Conservation (phyloP, 768 basidiomycete species). For the Calocybe gangraenosa region DNA sequence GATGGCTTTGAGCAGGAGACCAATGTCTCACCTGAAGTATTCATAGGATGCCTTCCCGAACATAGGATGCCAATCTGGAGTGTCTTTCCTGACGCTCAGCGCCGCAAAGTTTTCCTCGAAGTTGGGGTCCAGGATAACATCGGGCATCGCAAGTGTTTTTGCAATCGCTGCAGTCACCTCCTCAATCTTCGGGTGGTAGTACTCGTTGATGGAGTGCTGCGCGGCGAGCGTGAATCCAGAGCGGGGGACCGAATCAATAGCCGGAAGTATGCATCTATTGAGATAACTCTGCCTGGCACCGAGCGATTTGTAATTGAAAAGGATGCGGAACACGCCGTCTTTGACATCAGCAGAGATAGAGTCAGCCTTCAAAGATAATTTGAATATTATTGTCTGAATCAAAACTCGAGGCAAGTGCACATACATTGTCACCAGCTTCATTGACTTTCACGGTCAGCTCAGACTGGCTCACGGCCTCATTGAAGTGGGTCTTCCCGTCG, state of each 20-base stretch:
- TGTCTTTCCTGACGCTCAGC: slow-evolving; percentile 24
- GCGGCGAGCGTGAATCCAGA: slow-evolving; percentile 31
- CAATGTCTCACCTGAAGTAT: slow-evolving; percentile 24
- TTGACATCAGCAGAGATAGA: slow-evolving; percentile 31
- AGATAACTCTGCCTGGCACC: slow-evolving; percentile 28
- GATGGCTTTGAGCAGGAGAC: neutral
- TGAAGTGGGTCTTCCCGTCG: slow-evolving; percentile 34
- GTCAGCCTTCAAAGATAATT: slow-evolving; percentile 22
- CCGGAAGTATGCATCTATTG: slow-evolving; percentile 22
- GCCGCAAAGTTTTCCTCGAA: slow-evolving; percentile 30
- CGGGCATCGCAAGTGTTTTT: slow-evolving; percentile 25
- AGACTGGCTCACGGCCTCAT: slow-evolving; percentile 29
- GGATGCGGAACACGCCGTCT: slow-evolving; percentile 35
- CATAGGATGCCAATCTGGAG: slow-evolving; percentile 24
- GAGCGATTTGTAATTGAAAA: slow-evolving; percentile 29
- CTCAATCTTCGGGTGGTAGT: slow-evolving; percentile 28
- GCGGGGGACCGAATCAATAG: slow-evolving; percentile 28
- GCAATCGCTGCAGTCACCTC: slow-evolving; percentile 26
- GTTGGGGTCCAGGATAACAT: slow-evolving; percentile 34
- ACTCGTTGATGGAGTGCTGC: slow-evolving; percentile 28
- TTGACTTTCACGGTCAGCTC: slow-evolving; percentile 31
- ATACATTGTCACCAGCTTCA: slow-evolving; percentile 24
- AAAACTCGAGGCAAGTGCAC: no score
- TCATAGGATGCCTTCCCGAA: slow-evolving; percentile 23
- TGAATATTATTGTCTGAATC: neutral